Conservation (phyloP, 352 stramenopile species). For the Pythium vanterpoolii region DNA sequence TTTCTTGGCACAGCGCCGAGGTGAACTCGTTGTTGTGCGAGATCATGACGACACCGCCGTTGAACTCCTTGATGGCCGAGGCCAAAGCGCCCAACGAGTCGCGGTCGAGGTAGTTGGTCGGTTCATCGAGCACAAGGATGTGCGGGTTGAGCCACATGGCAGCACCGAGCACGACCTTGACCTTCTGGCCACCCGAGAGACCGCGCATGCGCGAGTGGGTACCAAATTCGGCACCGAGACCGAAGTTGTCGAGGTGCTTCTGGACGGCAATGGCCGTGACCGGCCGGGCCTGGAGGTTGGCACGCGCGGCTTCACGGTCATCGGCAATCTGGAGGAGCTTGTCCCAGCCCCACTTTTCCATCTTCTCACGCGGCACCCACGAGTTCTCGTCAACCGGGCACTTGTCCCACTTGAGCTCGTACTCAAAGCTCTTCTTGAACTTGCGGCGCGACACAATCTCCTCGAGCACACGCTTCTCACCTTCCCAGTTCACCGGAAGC, state of each 20-base stretch:
- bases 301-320: slow-evolving; percentile 92
- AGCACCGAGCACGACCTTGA: slow-evolving; percentile 97
- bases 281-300: slow-evolving; percentile 92
- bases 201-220: slow-evolving; percentile 98
- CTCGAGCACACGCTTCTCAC: slow-evolving; percentile 88
- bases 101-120: slow-evolving; percentile 96
- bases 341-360: slow-evolving; percentile 97
- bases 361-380: slow-evolving; percentile 91
- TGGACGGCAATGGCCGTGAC: slow-evolving; percentile 95
- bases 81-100: slow-evolving; percentile 96
- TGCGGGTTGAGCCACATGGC: slow-evolving; percentile 97
- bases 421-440: slow-evolving; percentile 94
- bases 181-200: slow-evolving; percentile 98
- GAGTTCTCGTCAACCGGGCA: slow-evolving; percentile 94
- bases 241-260: slow-evolving; percentile 97
- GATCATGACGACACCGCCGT: slow-evolving; percentile 98
- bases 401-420: slow-evolving; percentile 97
- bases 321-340: slow-evolving; percentile 96
- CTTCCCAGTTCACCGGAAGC: slow-evolving; percentile 93
- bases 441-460: slow-evolving; percentile 91
- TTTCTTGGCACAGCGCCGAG: slow-evolving; percentile 91
- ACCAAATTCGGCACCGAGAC: slow-evolving; percentile 94
- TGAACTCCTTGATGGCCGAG: slow-evolving; percentile 95
- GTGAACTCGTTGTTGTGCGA: slow-evolving; percentile 98
- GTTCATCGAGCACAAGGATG: slow-evolving; percentile 94